Conservation (phyloP, 371 early-diverging fungal genomes). For the Mucor plumbeus region DNA sequence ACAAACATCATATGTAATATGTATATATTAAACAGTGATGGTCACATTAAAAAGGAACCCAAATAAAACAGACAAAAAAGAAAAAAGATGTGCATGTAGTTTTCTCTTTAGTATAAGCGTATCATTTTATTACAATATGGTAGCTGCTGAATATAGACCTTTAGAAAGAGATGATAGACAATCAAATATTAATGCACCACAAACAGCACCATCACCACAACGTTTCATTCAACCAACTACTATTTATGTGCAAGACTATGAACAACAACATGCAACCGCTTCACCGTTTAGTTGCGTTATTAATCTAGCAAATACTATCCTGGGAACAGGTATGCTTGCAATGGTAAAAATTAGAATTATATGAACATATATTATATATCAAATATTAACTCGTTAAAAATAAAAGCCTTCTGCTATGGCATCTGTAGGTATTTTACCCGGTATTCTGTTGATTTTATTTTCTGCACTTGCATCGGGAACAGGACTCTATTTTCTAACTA, state of each 20-base stretch:
- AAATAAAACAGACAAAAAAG: neutral
- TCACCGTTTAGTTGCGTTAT: slow-evolving; percentile 52
- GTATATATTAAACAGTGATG: neutral
- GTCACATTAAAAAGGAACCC: slow-evolving; percentile 6
- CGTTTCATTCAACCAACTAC: slow-evolving; percentile 13
- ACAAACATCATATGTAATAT: neutral
- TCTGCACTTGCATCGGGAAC: slow-evolving; percentile 78
- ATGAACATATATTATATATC: neutral
- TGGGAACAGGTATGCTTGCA: slow-evolving; percentile 96
- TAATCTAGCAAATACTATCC: slow-evolving; percentile 92
- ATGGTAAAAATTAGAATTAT: slow-evolving; percentile 66
- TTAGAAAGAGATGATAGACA: slow-evolving; percentile 1
- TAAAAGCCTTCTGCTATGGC: slow-evolving; percentile 83
- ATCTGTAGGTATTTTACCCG: slow-evolving; percentile 82
- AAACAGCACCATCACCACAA: neutral
- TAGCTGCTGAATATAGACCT: slow-evolving; percentile 14
- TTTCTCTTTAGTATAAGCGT: neutral
- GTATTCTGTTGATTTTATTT: slow-evolving; percentile 77
- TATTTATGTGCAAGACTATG: slow-evolving; percentile 23
- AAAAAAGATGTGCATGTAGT: slow-evolving; percentile 6
- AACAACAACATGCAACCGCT: slow-evolving; percentile 38
- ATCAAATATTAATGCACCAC: neutral
- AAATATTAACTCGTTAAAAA: neutral
- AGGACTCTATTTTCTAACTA: slow-evolving; percentile 86
- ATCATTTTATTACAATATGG: slow-evolving; percentile 1